Evolutionary conservation across 2,329 filamentous ascomycete genomes (phyloP), one percentile per base, ranked within the genome.

Genomic region (Botrytis hyacinthi): DNA sequence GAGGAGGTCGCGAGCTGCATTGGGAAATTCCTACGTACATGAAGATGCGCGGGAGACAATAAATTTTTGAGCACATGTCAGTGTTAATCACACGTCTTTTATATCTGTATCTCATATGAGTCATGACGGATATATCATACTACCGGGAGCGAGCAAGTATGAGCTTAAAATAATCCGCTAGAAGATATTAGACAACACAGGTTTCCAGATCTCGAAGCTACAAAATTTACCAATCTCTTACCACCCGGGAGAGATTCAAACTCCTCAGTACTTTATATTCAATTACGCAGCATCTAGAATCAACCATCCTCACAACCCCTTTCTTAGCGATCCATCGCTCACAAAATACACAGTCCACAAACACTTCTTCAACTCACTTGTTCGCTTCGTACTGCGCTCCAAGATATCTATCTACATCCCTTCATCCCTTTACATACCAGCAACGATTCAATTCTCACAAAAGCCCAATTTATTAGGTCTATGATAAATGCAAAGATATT

Each of bases 1-100:
- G 77, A 80, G 10, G 79, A 82, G 51, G 85, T 87, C 4, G 65
- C 65, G 20, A 16, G 35, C 8, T 26, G 29, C 5, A 40, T 67
- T 67, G 35, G 32, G 26, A 4, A 42, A 35, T 54, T 67, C 12
- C 18, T 54, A 9, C 14, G 14, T 18, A 26, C 12, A 26, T 54
- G 46, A 54, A 35, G 35, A 10, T 14, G 9, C 16, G 32, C n/a
- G 37, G 46, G 18, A 67, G 9, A 46, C 6, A 8, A 46, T 3
- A 4, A 8, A 10, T 8, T 2, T 5, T 40, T 40, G 6, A 35
- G 35, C 35, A 35, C 26, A 0, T 22, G 22, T 2, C 4, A 4
- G 22, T 35, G 14, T 48, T 29, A 8, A 4, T 16, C 16, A 12
- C 10, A 12, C 5, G 9, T 26, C 5, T 32, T 48, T 26, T 9